Conservation (phyloP, 805 yeast genomes). For the Kockiozyma suomiensis region DNA sequence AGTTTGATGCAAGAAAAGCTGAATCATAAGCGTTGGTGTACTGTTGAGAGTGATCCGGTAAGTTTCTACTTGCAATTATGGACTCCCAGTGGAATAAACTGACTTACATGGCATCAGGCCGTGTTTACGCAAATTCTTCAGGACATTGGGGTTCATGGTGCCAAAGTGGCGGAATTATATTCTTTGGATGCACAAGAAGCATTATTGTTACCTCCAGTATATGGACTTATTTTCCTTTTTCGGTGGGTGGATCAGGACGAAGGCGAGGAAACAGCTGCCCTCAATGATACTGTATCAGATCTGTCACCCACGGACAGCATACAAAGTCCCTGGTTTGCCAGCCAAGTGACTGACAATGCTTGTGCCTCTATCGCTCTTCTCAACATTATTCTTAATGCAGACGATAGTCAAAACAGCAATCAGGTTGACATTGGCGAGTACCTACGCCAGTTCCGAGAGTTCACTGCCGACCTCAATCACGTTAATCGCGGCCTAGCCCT, state of each 20-base stretch:
- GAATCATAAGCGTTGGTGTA: conserved; percentile 22
- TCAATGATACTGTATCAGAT: background rate
- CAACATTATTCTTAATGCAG: conserved; percentile 19
- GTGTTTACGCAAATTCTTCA: conserved; percentile 17
- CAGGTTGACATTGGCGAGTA: conserved; percentile 15
- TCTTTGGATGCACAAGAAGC: conserved; percentile 18
- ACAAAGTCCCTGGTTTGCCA: conserved; percentile 28
- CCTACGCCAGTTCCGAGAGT: conserved; percentile 7
- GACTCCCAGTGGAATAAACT: background rate
- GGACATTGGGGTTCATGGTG: conserved; percentile 24
- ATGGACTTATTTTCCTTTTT: conserved; percentile 28
- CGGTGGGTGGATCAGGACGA: conserved; percentile 16
- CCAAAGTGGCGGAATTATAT: conserved; percentile 21
- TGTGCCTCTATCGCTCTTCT: conserved; percentile 29
- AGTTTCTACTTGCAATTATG: background rate
- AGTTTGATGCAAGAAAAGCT: conserved; percentile 9
- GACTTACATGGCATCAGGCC: background rate
- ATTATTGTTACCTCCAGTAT: background rate
- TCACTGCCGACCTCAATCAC: conserved; percentile 21
- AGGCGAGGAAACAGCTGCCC: background rate
- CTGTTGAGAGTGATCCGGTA: conserved; percentile 31
- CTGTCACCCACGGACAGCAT: background rate
- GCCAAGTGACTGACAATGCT: conserved; percentile 25
- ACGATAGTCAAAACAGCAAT: background rate
- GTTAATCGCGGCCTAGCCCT: conserved; percentile 26